Conservation (phyloP, 176 grass and related monocot genomes). For the Juncus effusus region DNA sequence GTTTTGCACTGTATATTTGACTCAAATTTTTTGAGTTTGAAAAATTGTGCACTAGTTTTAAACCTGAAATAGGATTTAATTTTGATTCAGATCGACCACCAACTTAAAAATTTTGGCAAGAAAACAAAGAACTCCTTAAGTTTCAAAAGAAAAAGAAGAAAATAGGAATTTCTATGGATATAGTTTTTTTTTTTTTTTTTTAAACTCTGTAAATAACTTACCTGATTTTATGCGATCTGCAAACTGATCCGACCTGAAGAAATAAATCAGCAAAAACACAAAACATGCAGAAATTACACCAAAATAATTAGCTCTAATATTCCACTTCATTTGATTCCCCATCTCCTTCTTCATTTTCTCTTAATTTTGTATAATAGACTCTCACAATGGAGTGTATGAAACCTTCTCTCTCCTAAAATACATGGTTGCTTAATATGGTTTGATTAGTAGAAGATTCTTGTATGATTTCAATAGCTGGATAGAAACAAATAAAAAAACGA, state of each 20-base stretch:
- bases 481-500: background rate
- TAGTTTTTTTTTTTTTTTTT: too few species aligned
- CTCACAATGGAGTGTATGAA: slow-evolving; percentile 9
- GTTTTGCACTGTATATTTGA: too few species aligned
- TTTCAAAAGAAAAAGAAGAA: too few species aligned
- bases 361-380: background rate
- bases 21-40: too few species aligned
- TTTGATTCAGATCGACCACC: background rate
- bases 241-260: slow-evolving; percentile 20
- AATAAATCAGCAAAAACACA: slow-evolving; percentile 20
- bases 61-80: background rate
- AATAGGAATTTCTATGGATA: too few species aligned
- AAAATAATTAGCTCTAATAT: slow-evolving; percentile 23
- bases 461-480: background rate
- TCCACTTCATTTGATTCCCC: background rate
- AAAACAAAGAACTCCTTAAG: background rate
- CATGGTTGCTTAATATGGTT: too few species aligned
- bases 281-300: slow-evolving; percentile 11
- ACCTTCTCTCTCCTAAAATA: slow-evolving; percentile 3
- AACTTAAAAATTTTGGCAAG: background rate
- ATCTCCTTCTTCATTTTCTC: background rate
- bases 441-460: background rate
- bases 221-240: slow-evolving; percentile 11
- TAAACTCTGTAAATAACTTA: background rate
- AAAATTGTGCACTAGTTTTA: too few species aligned